Evolutionary conservation across 805 yeast species (phyloP).

Genomic region (Limtongia smithiae): DNA sequence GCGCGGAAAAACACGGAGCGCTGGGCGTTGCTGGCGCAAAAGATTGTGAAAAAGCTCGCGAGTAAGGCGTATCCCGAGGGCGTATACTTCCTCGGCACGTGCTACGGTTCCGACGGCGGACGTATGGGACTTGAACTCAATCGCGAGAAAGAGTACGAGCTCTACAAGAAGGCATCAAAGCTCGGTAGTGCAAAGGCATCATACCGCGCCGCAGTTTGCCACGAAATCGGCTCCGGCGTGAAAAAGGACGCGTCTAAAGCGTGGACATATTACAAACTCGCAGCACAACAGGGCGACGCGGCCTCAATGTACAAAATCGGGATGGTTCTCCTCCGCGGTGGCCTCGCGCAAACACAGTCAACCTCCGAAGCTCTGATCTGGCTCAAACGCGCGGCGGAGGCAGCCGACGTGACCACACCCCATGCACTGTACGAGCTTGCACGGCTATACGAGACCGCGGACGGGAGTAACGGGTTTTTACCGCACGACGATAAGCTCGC

Average conservation of each 20-base stretch:
- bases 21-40: slow-evolving; percentile 56
- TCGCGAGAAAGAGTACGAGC: slow-evolving; percentile 57
- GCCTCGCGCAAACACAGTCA: slow-evolving; percentile 41
- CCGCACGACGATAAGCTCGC: slow-evolving; percentile 40
- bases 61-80: slow-evolving; percentile 46
- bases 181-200: slow-evolving; percentile 57
- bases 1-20: slow-evolving; percentile 51
- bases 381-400: slow-evolving; percentile 49
- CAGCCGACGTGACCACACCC: slow-evolving; percentile 46
- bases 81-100: slow-evolving; percentile 55
- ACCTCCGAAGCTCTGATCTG: slow-evolving; percentile 48
- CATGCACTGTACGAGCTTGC: slow-evolving; percentile 61
- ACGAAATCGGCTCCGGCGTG: slow-evolving; percentile 62
- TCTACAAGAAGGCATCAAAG: slow-evolving; percentile 57
- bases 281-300: slow-evolving; percentile 60
- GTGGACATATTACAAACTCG: slow-evolving; percentile 51
- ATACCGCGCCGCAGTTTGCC: slow-evolving; percentile 67
- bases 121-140: slow-evolving; percentile 49
- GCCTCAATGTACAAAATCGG: slow-evolving; percentile 75
- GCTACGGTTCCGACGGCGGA: slow-evolving; percentile 54
- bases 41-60: slow-evolving; percentile 56
- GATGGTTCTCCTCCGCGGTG: slow-evolving; percentile 55
- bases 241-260: slow-evolving; percentile 47
- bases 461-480: slow-evolving; percentile 33
- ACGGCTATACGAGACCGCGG: slow-evolving; percentile 45